Evolutionary conservation across 2,329 filamentous ascomycete species (phyloP).

Genomic region (Penicillium occitanis): DNA sequence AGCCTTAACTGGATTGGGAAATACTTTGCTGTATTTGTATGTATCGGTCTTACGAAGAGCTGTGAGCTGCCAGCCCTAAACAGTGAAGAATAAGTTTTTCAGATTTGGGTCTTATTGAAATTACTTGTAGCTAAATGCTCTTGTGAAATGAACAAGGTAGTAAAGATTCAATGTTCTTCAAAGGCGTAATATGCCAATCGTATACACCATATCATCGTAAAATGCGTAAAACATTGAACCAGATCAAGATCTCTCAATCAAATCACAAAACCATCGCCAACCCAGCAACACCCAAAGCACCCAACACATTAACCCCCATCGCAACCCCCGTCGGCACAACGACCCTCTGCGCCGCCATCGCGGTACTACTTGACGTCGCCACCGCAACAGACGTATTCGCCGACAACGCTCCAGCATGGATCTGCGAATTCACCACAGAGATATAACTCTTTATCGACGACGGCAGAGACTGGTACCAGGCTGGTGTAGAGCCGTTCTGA

Average conservation of each 20-base stretch:
- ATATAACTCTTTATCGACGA: slow-evolving; percentile 36
- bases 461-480: slow-evolving; percentile 35
- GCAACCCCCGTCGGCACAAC: slow-evolving; percentile 17
- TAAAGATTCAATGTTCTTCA: neutral
- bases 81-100: neutral
- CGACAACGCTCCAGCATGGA: slow-evolving; percentile 31
- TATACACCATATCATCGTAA: slow-evolving; percentile 8
- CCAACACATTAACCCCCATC: slow-evolving; percentile 24
- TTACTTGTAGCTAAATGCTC: neutral
- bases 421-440: slow-evolving; percentile 32
- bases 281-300: slow-evolving; percentile 21
- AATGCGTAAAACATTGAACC: neutral
- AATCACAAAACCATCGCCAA: slow-evolving; percentile 18
- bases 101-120: neutral
- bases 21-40: neutral
- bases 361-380: slow-evolving; percentile 23
- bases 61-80: too few species aligned
- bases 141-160: neutral
- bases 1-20: neutral
- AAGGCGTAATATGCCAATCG: neutral
- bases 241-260: neutral
- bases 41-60: neutral
- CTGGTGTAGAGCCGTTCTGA: slow-evolving; percentile 33
- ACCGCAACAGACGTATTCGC: slow-evolving; percentile 27
- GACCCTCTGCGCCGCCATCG: slow-evolving; percentile 11